Base-by-base conservation (phyloP, 352 stramenopile genomes). In the Pythium myriotylum region DNA sequence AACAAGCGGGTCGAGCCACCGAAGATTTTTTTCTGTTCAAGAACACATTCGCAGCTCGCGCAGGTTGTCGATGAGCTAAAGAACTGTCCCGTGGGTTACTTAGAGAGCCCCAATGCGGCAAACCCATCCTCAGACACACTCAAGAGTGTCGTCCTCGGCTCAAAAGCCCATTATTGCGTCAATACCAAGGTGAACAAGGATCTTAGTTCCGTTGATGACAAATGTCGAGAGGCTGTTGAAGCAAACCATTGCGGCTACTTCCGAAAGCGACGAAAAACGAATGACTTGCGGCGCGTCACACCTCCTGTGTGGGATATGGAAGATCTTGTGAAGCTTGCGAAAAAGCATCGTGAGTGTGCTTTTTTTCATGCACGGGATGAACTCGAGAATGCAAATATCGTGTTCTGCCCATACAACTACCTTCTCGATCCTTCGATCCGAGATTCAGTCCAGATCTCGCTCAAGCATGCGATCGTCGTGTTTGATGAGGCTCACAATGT, bases 401-500 rank as follows among this genome's bases (percentile, higher is more conserved):
- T 95, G 10, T 95, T 96, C 46, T 90, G 80, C 32, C 88, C 88
- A n/a, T 96, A 96, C 72, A 96, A 94, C 61, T 96, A 96, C 62
- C 55, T 96, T 26, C 60, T 96, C 35, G 77, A 95, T 52, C 86
- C 87, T 32, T 72, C 70, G 12, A 93, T 96, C 54, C 84, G 88
- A 13, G 68, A 75, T 5, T 74, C 88, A 2, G 74, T 93, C 0
- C 70, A 68, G 2, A 92, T 96, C 51, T 78, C 65, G n/a, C 69
- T 94, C 0, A 81, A 89, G 42, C 70, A 91, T 53, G 65, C 84
- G 3, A 91, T 96, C 41, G 65, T 96, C 22, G 76, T 96, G 27
- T 71, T 96, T 40, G 88, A 96, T 35, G 88, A 96, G 54, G 88
- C 86, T 2, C 88, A 96, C 60, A 96, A 96, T 43, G 84, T 95